phyloP scores from a whole-genome alignment of 2,329 filamentous ascomycete species.

The Neocatenulostroma microsporum region DNA sequence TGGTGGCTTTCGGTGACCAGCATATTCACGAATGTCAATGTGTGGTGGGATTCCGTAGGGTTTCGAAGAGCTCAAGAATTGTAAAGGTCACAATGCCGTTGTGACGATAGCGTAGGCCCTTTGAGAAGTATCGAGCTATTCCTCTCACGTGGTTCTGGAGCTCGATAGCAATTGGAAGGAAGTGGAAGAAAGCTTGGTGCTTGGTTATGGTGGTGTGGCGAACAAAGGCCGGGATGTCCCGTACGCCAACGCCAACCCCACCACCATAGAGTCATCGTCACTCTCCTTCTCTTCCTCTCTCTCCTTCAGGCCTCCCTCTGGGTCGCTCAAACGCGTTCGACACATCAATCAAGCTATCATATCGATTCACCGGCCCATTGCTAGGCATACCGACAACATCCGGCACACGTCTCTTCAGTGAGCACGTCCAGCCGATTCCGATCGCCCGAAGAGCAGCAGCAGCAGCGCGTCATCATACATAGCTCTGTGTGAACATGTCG shows the following conservation, averaged over 20 bases:
- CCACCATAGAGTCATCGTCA: conserved; percentile 4
- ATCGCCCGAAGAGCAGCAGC: conserved; percentile 3
- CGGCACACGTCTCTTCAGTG: conserved; percentile 3
- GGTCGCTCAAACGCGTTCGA: conserved; percentile 2
- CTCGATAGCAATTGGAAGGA: too few relatives aligned
- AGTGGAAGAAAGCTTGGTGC: too few relatives aligned
- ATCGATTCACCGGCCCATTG: neutral
- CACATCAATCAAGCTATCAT: neutral
- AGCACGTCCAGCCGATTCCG: conserved; percentile 6
- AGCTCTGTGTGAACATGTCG: conserved; percentile 44
- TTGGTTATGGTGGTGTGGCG: neutral
- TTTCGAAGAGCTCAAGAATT: too few relatives aligned
- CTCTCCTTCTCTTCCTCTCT: neutral
- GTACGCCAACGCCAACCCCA: too few relatives aligned
- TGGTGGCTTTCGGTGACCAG: conserved; percentile 42
- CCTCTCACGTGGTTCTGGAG: too few relatives aligned
- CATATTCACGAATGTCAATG: conserved; percentile 6
- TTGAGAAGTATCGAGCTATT: too few relatives aligned
- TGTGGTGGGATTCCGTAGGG: neutral
- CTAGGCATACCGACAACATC: conserved; percentile 6
- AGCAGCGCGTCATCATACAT: conserved; percentile 6
- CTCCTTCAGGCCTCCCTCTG: conserved; percentile 3
- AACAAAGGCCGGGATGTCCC: conserved; percentile 1
- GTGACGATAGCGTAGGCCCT: too few relatives aligned
- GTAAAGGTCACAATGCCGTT: too few relatives aligned